phyloP scores from a whole-genome alignment of 176 grass and related monocot species.

The Typha latifolia region DNA sequence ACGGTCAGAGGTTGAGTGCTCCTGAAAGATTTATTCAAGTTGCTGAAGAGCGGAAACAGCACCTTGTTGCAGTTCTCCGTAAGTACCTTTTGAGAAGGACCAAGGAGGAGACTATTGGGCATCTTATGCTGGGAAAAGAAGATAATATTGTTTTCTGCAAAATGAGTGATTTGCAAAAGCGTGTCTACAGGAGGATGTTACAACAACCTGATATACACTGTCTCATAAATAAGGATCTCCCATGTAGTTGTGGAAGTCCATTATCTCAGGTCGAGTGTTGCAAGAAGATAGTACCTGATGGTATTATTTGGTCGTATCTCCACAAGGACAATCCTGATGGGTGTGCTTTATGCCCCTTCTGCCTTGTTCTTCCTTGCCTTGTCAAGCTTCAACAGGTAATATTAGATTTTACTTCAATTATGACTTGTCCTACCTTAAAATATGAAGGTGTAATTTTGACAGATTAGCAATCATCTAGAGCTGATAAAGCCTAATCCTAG shows the following conservation, averaged over 20 bases:
- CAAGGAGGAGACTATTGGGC: slow-evolving; percentile 92
- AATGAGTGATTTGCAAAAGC: slow-evolving; percentile 95
- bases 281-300: slow-evolving; percentile 60
- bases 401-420: background rate
- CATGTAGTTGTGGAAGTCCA: slow-evolving; percentile 77
- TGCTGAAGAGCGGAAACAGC: slow-evolving; percentile 76
- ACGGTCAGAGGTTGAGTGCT: slow-evolving; percentile 81
- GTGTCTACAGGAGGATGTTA: slow-evolving; percentile 91
- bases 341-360: slow-evolving; percentile 79
- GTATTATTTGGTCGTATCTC: slow-evolving; percentile 95
- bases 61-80: slow-evolving; percentile 77
- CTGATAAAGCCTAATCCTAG: slow-evolving; percentile 92
- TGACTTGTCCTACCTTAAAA: background rate
- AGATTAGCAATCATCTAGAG: slow-evolving; percentile 98
- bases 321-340: slow-evolving; percentile 83
- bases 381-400: slow-evolving; percentile 93
- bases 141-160: slow-evolving; percentile 97
- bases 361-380: slow-evolving; percentile 93
- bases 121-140: slow-evolving; percentile 95
- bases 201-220: slow-evolving; percentile 90
- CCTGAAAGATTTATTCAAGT: slow-evolving; percentile 75
- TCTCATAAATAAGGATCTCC: slow-evolving; percentile 88
- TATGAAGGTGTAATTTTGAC: background rate
- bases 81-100: slow-evolving; percentile 86
- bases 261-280: slow-evolving; percentile 84